Base-by-base conservation (phyloP, 2,329 filamentous ascomycete species). In the Fusarium tupiense region DNA sequence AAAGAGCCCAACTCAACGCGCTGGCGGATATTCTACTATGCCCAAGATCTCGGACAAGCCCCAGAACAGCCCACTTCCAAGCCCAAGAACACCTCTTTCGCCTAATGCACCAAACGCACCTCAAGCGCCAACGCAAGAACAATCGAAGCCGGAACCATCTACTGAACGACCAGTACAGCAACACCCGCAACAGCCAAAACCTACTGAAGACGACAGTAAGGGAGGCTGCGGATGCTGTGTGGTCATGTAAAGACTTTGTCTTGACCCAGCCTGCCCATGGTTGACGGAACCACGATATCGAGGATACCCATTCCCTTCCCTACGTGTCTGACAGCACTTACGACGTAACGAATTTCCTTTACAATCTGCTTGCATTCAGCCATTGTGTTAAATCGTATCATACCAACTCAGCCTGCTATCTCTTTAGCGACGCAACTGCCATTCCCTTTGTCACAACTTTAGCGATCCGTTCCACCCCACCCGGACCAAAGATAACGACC, bases 1-100 rank as follows among this genome's bases (percentile, higher is more conserved):
- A 41, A 88, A 86, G 80, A 88, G 86, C 71, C 86, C 88, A 22
- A 84, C 83, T 9, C 80, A 84, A 31, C 80, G 82, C 24, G 80
- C 81, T 59, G 87, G 84, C 62, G 85, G 88, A 8, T 92, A 91
- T 79, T 91, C 90, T 44, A 91, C 89, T 22, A 91, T 91, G 86
- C 89, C 89, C 46, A 90, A 85, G 80, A 91, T 91, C 47, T 80
- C 81, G 10, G 81, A 83, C 73, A 83, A 81, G 64, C 73, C 76
- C 10, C 67, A 74, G 49, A 82, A 75, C 59, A 82, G 77, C 44
- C 80, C 82, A 22, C 66, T 88, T 26, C 80, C 84, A 4, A 88
- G 86, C 72, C 86, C 87, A 40, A 82, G 84, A 72, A 83, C 85
- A 13, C 84, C 88, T 13, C 71, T 75, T 26, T 78, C 76, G 7